Conservation (phyloP, 2,329 filamentous ascomycete genomes). For the Cercospora canescens region DNA sequence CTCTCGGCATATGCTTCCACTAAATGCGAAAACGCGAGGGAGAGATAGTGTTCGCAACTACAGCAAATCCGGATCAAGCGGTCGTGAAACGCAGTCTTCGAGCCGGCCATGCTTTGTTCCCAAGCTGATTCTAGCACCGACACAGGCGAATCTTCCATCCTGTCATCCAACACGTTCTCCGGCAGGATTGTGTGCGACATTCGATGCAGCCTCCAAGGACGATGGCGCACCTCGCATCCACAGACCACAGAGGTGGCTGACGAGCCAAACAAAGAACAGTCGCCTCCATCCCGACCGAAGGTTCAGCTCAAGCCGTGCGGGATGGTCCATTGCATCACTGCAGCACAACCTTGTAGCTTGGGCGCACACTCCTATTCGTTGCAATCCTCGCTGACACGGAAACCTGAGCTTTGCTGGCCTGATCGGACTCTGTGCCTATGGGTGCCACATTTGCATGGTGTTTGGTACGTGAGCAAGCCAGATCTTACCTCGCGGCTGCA, state of each 20-base stretch:
- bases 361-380: slow-evolving; percentile 10
- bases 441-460: neutral
- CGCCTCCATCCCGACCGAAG: slow-evolving; percentile 4
- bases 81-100: neutral
- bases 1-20: neutral
- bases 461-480: slow-evolving; percentile 2
- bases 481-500: neutral
- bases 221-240: neutral
- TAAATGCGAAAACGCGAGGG: neutral
- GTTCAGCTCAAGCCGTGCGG: slow-evolving; percentile 10
- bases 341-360: slow-evolving; percentile 14
- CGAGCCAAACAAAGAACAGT: neutral
- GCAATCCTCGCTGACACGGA: neutral
- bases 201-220: neutral
- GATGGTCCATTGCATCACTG: slow-evolving; percentile 11
- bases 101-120: neutral
- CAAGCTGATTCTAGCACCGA: neutral
- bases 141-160: neutral
- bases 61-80: neutral
- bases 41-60: neutral
- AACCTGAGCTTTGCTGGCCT: slow-evolving; percentile 6
- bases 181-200: neutral
- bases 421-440: neutral
- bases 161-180: neutral
- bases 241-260: neutral